Base-by-base conservation (phyloP, 495 filamentous ascomycete species). In the Talaromyces borbonicus region DNA sequence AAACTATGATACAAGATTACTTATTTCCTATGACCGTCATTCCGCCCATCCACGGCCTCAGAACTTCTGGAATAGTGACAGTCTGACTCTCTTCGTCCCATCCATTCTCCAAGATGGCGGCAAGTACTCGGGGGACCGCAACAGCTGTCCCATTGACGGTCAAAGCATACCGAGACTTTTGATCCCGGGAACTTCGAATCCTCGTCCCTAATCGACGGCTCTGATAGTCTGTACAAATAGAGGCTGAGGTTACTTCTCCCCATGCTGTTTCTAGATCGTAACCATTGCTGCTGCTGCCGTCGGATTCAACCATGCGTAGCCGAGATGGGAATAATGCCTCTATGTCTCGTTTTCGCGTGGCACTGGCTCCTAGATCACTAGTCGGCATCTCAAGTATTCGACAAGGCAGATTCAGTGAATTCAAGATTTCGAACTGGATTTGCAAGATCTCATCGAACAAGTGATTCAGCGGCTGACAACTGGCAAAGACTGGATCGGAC, bases 161-260 rank as follows among this genome's bases (percentile, higher is more conserved):
- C 61, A 81, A 85, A 32, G 86, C 84, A 53, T 83, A 90, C 6
- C 68, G 61, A 5, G 69, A 59, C 11, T 69, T 73, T 38, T 64
- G 67, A 2, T 19, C 38, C 8, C 43, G 52, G 49, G 58, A 69
- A 23, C 73, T 56, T 30, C 73, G 71, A 12, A 86, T 62, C 14
- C 80, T 72, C 8, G 92, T 94, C 20, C 75, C 83, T 29, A 98
- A 67, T 15, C 92, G 74, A 7, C 92, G 72, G 16, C 76, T 81
- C 71, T 98, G 92, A 63, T 97, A 97, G 59, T 97, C 93, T 4
- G 87, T 92, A 61, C 92, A 98, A 47, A 90, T 83, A 43, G 85
- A 90, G 9, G 87, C 80, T 43, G 81, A 87, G 0, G 90, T 94
- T 8, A 98, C 85, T 61, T 98, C 92, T 24, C 92, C 92, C 84